A percentile compares a stretch with the other conserved stretches of the same genome.
These are phyloP conservation scores for Diversispora eburnea DNA, from an alignment of 192 early-diverging fungal genomes.

Conservation along the genomic window DNA sequence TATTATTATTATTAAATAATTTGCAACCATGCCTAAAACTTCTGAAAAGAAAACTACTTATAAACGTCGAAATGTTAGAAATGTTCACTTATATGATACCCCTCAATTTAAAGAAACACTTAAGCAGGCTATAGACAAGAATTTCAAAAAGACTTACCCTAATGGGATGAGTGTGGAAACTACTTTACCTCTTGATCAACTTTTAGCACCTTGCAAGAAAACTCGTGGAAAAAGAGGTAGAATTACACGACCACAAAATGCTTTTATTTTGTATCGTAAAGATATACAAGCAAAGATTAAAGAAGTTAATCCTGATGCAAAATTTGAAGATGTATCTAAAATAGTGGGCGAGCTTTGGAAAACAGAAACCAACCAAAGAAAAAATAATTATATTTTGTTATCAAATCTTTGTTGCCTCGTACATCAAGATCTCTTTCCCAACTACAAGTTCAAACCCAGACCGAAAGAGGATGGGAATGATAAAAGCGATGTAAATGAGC, in stretches of 20 bases:
- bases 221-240: conserved; percentile 1
- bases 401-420: neutral
- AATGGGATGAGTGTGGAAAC: no score
- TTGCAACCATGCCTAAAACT: no score
- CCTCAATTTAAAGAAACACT: no score
- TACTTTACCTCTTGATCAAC: neutral
- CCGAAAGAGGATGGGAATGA: neutral
- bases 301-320: neutral
- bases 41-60: no score
- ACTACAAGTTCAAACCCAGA: conserved; percentile 21
- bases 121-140: no score
- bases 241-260: conserved; percentile 22
- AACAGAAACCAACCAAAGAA: neutral
- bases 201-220: conserved; percentile 24
- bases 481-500: neutral
- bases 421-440: conserved; percentile 22
- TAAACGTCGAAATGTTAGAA: no score
- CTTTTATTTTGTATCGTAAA: conserved; percentile 20
- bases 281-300: conserved; percentile 10
- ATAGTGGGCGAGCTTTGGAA: neutral
- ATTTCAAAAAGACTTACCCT: no score
- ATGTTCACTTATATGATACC: no score
- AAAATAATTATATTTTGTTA: conserved; percentile 20
- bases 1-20: no score
- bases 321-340: conserved; percentile 22